Evolutionary conservation across 106 monocot genomes (phyloP).

Genomic region (Agapanthus africanus): DNA sequence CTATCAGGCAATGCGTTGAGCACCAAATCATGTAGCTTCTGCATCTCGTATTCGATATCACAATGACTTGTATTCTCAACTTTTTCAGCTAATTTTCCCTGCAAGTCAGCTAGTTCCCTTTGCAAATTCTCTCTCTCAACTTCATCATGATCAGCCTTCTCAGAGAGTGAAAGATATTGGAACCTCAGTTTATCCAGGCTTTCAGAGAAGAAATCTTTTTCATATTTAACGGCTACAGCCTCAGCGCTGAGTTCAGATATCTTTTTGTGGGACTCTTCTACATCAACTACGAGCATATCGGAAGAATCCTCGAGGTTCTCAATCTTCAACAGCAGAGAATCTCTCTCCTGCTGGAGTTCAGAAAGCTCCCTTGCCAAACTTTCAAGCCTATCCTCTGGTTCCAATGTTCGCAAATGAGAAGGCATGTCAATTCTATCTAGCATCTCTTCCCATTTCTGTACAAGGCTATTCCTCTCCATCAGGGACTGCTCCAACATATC

Average conservation of each 20-base stretch:
- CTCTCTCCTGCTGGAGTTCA: constrained; percentile 60
- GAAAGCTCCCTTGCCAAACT: constrained; percentile 56
- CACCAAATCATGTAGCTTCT: constrained; percentile 44
- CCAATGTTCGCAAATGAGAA: constrained; percentile 40
- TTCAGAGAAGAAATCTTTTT: constrained; percentile 61
- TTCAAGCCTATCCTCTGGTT: constrained; percentile 61
- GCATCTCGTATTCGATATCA: constrained; percentile 35
- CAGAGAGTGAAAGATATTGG: constrained; percentile 49
- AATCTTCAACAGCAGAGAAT: constrained; percentile 60
- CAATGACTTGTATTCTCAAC: constrained; percentile 16
- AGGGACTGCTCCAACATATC: constrained; percentile 92
- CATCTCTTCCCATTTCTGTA: constrained; percentile 83
- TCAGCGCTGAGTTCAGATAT: constrained; percentile 66
- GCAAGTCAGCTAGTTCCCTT: constrained; percentile 44
- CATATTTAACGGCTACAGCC: constrained; percentile 46
- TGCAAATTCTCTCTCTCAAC: constrained; percentile 51
- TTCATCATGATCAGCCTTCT: constrained; percentile 59
- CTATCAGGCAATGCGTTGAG: constrained; percentile 30
- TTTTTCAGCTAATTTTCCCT: constrained; percentile 41
- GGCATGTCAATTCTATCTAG: constrained; percentile 67
- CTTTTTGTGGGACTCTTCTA: constrained; percentile 68
- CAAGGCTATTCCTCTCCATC: constrained; percentile 64
- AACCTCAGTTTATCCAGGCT: constrained; percentile 58
- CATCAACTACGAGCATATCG: constrained; percentile 52
- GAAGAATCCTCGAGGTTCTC: constrained; percentile 61